A percentile compares a stretch with the other conserved stretches of the same genome.
Evolutionary conservation across 1,139 yeast genomes (phyloP).

Genomic region (Hemisphaericaspora subhashii): DNA sequence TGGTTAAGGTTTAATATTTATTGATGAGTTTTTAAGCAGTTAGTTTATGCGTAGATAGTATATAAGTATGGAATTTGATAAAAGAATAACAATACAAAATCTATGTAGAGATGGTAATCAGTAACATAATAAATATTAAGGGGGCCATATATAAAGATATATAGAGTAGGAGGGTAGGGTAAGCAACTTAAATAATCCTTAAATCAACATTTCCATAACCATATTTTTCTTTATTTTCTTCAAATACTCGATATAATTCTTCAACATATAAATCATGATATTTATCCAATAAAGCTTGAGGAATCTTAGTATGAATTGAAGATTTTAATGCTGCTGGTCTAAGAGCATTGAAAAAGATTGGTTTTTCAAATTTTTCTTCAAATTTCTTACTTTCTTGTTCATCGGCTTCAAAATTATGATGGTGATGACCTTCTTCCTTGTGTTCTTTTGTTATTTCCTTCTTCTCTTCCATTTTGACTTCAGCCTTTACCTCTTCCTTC

Average conservation of each 20-base stretch:
- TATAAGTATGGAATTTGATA: conserved; percentile 6
- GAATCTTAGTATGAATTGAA: conserved; percentile 30
- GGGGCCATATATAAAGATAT: no score
- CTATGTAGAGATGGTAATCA: no score
- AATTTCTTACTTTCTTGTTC: conserved; percentile 1
- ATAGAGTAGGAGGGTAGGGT: no score
- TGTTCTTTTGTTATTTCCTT: not conserved
- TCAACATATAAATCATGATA: conserved; percentile 75
- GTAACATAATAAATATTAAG: no score
- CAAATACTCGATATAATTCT: conserved; percentile 64
- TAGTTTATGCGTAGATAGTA: no score
- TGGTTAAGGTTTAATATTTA: conserved; percentile 6
- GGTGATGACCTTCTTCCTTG: no score
- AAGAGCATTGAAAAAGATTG: conserved; percentile 23
- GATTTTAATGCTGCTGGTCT: conserved; percentile 15
- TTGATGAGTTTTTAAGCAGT: no score
- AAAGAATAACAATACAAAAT: conserved; percentile 20
- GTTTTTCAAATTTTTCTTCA: conserved; percentile 9
- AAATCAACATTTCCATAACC: conserved; percentile 52
- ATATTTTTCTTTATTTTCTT: conserved; percentile 64
- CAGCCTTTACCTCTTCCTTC: conserved; percentile 8
- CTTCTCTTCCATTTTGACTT: not conserved
- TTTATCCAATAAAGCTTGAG: conserved; percentile 54
- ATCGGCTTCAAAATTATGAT: no score
- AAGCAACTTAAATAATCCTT: conserved; percentile 47